Percentiles rank a stretch among this genome's conserved stretches.
Conservation (phyloP, 345 rosid species). For the Barbarea vulgaris region DNA sequence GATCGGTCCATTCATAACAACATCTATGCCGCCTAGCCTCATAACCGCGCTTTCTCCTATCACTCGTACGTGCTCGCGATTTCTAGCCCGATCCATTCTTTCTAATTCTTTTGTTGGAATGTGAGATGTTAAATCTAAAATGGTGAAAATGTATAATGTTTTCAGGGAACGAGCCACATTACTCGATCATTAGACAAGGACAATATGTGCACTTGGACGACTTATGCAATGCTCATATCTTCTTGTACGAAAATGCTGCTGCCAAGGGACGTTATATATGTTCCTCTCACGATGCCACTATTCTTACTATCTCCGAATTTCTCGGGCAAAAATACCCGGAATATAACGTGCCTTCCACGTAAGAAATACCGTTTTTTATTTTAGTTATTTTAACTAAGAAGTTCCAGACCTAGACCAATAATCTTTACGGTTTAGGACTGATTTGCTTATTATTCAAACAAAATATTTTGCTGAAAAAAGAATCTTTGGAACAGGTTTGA, state of each 20-base stretch:
- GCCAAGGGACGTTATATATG: slow-evolving; percentile 89
- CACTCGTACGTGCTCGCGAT: slow-evolving; percentile 47
- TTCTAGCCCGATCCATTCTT: not conserved
- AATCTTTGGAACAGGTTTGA: slow-evolving; percentile 49
- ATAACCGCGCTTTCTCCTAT: slow-evolving; percentile 78
- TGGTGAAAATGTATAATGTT: not conserved
- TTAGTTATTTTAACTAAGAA: not conserved
- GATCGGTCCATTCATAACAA: slow-evolving; percentile 80
- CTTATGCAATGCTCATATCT: slow-evolving; percentile 80
- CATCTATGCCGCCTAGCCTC: slow-evolving; percentile 90
- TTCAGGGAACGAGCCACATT: slow-evolving; percentile 81
- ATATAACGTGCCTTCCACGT: slow-evolving; percentile 64
- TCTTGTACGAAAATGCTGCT: slow-evolving; percentile 60
- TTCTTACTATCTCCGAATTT: slow-evolving; percentile 57
- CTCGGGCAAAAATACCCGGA: slow-evolving; percentile 64
- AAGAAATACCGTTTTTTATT: slow-evolving; percentile 18
- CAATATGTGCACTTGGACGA: slow-evolving; percentile 89
- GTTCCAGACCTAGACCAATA: not conserved
- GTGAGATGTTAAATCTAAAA: not conserved
- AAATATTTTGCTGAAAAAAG: not conserved
- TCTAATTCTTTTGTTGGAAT: not conserved
- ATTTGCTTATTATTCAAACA: not conserved
- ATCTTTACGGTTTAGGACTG: not conserved
- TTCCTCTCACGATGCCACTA: slow-evolving; percentile 63
- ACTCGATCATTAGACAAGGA: slow-evolving; percentile 75